Percentiles rank a stretch among this genome's conserved stretches.
Conservation (phyloP, 805 yeast genomes). For the Kodamaea kakaduensis region DNA sequence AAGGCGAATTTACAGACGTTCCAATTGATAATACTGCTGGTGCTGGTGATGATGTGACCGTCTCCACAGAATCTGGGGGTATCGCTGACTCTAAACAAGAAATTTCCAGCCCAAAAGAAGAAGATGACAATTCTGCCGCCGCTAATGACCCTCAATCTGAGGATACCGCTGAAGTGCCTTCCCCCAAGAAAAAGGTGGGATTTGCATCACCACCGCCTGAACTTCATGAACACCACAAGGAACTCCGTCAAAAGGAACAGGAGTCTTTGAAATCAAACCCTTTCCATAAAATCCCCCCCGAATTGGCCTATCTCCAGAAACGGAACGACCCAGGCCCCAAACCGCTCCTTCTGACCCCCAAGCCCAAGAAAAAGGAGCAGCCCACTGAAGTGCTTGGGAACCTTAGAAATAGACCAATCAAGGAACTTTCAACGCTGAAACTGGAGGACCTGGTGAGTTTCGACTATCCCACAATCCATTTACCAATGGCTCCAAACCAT, state of each 20-base stretch:
- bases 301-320: slow-evolving; percentile 34
- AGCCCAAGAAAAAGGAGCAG: slow-evolving; percentile 4
- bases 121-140: too few species aligned
- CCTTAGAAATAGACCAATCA: slow-evolving; percentile 48
- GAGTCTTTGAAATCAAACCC: slow-evolving; percentile 27
- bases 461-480: slow-evolving; percentile 45
- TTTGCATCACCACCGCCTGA: slow-evolving; percentile 37
- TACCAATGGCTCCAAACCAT: slow-evolving; percentile 46
- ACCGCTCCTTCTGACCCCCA: slow-evolving; percentile 16
- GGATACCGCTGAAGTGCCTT: background rate
- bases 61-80: too few species aligned
- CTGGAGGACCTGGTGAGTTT: slow-evolving; percentile 48
- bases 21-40: too few species aligned
- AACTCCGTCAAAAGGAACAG: slow-evolving; percentile 22
- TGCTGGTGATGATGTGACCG: too few species aligned
- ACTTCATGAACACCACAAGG: slow-evolving; percentile 30
- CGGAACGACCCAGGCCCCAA: slow-evolving; percentile 25
- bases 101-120: too few species aligned
- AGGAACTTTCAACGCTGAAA: slow-evolving; percentile 44
- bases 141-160: too few species aligned
- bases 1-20: too few species aligned
- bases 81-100: too few species aligned
- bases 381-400: slow-evolving; percentile 19
- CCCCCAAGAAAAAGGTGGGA: slow-evolving; percentile 30
- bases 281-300: slow-evolving; percentile 41